Evolutionary conservation across 108 stramenopile genomes (phyloP), one percentile per base, ranked within the genome.

Genomic region (Pseudonitzschia multiseries): DNA sequence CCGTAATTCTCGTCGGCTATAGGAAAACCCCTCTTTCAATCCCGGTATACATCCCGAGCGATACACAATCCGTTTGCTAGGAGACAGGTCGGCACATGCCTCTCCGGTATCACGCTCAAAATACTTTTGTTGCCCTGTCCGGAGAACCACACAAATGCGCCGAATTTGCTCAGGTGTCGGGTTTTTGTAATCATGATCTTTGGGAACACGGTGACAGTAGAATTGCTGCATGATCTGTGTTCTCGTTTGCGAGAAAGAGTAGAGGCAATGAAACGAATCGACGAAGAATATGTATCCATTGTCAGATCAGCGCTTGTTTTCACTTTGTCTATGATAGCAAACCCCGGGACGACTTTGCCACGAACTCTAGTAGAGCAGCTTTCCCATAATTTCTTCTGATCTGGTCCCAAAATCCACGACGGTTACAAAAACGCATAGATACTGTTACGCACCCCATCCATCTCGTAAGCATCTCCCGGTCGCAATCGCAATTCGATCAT

Each of bases 391-490:
- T 42, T 42, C 42, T 42, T 42, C 42, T 10, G 42, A 42, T 42
- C 10, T 10, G 10, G 42, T 42, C 8, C 42, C 8, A 42, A 42
- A 42, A n/a, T n/a, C n/a, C n/a, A n/a, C n/a, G 5, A 52, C 8
- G 52, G 42, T 9, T 9, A 9, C 42, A 42, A 42, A 10, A 42
- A 42, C 6, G n/a, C 52, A 52, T 52, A 20, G 4, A 52, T 5
- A n/a, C 4, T 41, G 36, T 5, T 18, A 52, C 52, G 52, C 18
- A 52, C 52, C 66, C 80, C 81, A 73, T 88, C 83, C 87, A 88
- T 88, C 24, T 72, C 71, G 56, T 88, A 88, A 8, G 71, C 80
- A 72, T 88, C 87, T 0, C 84, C 84, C 57, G 81, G 74, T 13
- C 59, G 40, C n/a, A 83, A 44, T n/a, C 44, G 69, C 18, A 86